These are phyloP conservation scores for Flammula alnicola DNA, from an alignment of 1,284 basidiomycete species.

Conservation along the genomic window DNA sequence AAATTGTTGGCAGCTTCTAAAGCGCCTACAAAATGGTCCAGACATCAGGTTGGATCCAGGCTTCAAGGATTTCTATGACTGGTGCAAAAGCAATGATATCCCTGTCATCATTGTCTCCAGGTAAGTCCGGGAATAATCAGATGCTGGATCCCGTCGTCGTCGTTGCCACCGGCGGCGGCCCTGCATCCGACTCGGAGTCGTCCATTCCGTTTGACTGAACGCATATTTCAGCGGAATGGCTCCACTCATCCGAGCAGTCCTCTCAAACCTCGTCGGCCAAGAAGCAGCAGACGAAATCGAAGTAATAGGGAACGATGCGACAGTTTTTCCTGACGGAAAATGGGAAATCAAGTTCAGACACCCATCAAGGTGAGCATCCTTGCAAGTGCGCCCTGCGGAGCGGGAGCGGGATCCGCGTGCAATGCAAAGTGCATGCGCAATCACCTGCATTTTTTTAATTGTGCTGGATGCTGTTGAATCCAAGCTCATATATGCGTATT, in stretches of 20 bases:
- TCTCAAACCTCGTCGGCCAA: conserved; percentile 78
- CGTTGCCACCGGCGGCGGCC: too few species aligned
- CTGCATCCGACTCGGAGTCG: too few species aligned
- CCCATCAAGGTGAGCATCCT: conserved; percentile 79
- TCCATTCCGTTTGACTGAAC: too few species aligned
- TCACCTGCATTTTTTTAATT: neutral
- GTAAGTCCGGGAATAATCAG: conserved; percentile 46
- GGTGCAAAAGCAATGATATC: conserved; percentile 77
- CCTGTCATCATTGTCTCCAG: conserved; percentile 93
- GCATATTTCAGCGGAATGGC: conserved; percentile 94
- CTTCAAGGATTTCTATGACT: conserved; percentile 85
- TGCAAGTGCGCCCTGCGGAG: too few species aligned
- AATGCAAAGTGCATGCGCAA: neutral
- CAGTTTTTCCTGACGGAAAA: conserved; percentile 63
- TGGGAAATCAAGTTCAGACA: conserved; percentile 92
- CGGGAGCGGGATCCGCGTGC: too few species aligned
- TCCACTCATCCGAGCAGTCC: conserved; percentile 87
- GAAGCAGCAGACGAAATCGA: conserved; percentile 78
- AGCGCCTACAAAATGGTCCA: conserved; percentile 29
- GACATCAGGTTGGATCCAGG: conserved; percentile 88
- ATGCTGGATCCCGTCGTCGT: too few species aligned
- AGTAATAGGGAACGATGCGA: conserved; percentile 90
- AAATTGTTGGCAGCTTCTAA: neutral
- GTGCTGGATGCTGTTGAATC: neutral
- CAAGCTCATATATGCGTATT: neutral